Evolutionary conservation across 2,329 filamentous ascomycete species (phyloP), one percentile per base, ranked within the genome.

Genomic region (Ascochyta clinopodiicola): DNA sequence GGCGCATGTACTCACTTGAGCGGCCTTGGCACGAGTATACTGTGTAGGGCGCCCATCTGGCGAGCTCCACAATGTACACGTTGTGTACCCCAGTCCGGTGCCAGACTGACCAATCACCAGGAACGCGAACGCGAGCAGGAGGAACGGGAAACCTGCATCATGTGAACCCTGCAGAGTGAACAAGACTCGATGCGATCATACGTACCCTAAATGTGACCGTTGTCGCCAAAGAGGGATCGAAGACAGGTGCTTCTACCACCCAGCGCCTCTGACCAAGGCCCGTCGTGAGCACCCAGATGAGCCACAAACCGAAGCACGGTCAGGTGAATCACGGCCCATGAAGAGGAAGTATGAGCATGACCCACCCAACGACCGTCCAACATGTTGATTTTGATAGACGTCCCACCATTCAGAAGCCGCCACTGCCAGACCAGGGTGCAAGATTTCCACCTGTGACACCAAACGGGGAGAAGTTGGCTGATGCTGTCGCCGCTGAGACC

Each of bases 181-280:
- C 56, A 74, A 72, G 36, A 73, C 69, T 6, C 65, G 65, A 45
- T 75, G 71, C 39, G 72, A 74, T 49, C 70, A 73, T 39, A 60
- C 62, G 2, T 62, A 59, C 32, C 72, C 71, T 0, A 73, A 66
- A 47, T 75, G 72, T 44, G 62, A 70, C 46, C 67, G 70, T 25
- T 75, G 72, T 51, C 59, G 62, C 12, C 70, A 73, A 37, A 64
- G 71, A 25, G 70, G 72, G 17, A 72, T 73, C 12, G 60, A 67
- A 38, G 69, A 73, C 1, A 59, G 64, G 13, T 75, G 72, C 44
- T 72, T 71, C 56, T 74, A 75, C 51, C 71, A 74, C 54, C 71
- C 72, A 22, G 70, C 72, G 12, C 72, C 72, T 25, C 60, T 75
- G 17, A 75, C 70, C n/a, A 73, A 67, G 35, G 59, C 51, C 17